Conservation (phyloP, 768 basidiomycete genomes). For the Paxillus ammoniavirescens region DNA sequence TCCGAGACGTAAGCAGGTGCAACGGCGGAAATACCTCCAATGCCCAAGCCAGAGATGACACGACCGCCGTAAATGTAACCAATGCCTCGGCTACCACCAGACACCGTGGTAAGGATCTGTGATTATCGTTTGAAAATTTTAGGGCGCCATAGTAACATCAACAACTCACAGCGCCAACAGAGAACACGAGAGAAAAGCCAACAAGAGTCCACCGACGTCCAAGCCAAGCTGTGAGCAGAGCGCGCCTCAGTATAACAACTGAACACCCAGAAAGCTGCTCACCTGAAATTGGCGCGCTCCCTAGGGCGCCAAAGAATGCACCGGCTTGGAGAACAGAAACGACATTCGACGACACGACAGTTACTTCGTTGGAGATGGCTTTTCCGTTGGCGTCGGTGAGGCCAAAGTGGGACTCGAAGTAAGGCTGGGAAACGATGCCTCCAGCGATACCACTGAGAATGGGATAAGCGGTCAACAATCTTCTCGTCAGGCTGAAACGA, state of each 20-base stretch:
- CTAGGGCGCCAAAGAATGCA: constrained; percentile 84
- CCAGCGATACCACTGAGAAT: constrained; percentile 55
- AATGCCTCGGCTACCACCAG: constrained; percentile 54
- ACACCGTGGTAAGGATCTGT: constrained; percentile 71
- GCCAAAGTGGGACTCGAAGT: constrained; percentile 65
- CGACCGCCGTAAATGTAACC: constrained; percentile 78
- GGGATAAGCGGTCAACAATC: not conserved
- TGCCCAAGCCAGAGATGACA: constrained; percentile 75
- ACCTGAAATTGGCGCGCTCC: constrained; percentile 71
- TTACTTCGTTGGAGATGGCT: constrained; percentile 36
- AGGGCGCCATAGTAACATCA: constrained; percentile 20
- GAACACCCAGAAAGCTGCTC: constrained; percentile 15
- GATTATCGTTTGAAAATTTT: not conserved
- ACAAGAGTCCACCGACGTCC: constrained; percentile 69
- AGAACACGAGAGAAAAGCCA: constrained; percentile 60
- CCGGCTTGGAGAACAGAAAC: constrained; percentile 87
- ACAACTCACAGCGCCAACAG: constrained; percentile 62
- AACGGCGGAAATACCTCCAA: constrained; percentile 81
- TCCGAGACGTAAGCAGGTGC: constrained; percentile 87
- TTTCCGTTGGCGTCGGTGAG: constrained; percentile 46
- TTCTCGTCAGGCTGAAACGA: not conserved
- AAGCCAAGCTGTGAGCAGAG: constrained; percentile 44
- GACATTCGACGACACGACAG: constrained; percentile 74
- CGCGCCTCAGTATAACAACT: not conserved
- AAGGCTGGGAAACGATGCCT: constrained; percentile 62